phyloP scores from a whole-genome alignment of 1,284 basidiomycete genomes.

The Heterobasidion parviporum region DNA sequence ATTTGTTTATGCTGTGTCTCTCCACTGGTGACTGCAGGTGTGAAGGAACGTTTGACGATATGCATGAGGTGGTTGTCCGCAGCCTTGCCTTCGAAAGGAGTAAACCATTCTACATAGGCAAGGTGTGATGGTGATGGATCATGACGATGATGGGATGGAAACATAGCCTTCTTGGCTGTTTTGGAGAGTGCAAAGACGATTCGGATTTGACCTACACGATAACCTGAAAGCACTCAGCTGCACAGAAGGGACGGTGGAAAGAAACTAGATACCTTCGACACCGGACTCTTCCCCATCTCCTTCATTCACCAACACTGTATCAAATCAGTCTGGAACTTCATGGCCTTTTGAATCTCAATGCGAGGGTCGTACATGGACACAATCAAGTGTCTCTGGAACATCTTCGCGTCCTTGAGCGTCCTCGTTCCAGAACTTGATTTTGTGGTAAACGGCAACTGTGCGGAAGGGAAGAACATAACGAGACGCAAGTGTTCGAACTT shows the following conservation, averaged over 20 bases:
- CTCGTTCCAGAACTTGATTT: conserved; percentile 14
- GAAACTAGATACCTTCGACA: not conserved
- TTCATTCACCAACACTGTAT: not conserved
- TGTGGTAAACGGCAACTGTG: conserved; percentile 16
- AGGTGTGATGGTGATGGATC: conserved; percentile 1
- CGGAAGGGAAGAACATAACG: conserved; percentile 7
- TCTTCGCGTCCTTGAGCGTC: conserved; percentile 3
- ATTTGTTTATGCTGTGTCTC: too few relatives aligned
- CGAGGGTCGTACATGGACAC: conserved; percentile 16
- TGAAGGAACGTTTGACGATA: conserved; percentile 9
- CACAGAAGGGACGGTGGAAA: too few relatives aligned
- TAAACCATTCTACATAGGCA: conserved; percentile 18
- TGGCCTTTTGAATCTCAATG: conserved; percentile 6
- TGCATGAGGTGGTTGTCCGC: conserved; percentile 15
- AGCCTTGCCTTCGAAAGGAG: conserved; percentile 9
- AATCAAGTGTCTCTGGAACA: conserved; percentile 9
- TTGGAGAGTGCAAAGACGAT: conserved; percentile 17
- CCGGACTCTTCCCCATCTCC: not conserved
- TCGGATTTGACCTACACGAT: conserved; percentile 12
- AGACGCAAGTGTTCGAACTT: not conserved
- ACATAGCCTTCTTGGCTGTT: conserved; percentile 11
- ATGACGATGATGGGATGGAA: not conserved
- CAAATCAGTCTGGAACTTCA: not conserved
- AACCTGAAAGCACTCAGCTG: conserved; percentile 7
- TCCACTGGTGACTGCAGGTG: too few relatives aligned